A percentile compares a stretch with the other conserved stretches of the same genome.
Evolutionary conservation across 352 stramenopile genomes (phyloP).

Genomic region (Phytophthora podocarpi): DNA sequence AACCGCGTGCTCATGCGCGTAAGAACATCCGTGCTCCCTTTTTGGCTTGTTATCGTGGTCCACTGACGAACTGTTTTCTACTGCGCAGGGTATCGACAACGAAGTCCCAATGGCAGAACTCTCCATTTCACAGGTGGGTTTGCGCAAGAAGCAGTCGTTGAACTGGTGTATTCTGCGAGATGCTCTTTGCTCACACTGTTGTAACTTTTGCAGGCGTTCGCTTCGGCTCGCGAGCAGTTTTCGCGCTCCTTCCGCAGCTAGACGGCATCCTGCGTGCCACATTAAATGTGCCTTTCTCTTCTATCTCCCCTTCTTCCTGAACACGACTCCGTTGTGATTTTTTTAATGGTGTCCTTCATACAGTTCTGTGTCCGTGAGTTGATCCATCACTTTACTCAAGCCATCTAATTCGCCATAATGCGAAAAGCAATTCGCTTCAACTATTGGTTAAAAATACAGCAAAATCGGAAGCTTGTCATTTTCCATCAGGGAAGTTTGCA

Average conservation of each 20-base stretch:
- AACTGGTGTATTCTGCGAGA: background rate
- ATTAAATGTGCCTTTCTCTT: conserved; percentile 27
- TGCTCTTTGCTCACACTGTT: conserved; percentile 10
- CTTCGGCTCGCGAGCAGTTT: conserved; percentile 87
- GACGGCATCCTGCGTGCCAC: conserved; percentile 27
- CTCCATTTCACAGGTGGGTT: conserved; percentile 79
- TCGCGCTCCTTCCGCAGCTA: conserved; percentile 89
- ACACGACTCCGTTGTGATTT: conserved; percentile 23
- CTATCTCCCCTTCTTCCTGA: conserved; percentile 6
- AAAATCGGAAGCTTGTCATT: conserved; percentile 25
- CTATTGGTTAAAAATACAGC: conserved; percentile 20
- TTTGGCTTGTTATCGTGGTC: background rate
- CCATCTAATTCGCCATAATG: conserved; percentile 18
- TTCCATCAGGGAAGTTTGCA: conserved; percentile 15
- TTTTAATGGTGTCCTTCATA: background rate
- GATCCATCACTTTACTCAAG: background rate
- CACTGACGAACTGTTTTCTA: conserved; percentile 12
- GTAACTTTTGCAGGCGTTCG: conserved; percentile 59
- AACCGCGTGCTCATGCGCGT: conserved; percentile 93
- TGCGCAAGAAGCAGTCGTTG: background rate
- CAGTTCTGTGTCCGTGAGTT: too few species aligned
- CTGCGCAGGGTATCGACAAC: conserved; percentile 80
- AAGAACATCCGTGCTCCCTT: conserved; percentile 22
- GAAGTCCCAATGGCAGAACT: conserved; percentile 88
- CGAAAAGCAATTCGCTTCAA: background rate